These are phyloP conservation scores for Suhomyces kunorum DNA, from an alignment of 1,139 yeast species.

Conservation along the genomic window DNA sequence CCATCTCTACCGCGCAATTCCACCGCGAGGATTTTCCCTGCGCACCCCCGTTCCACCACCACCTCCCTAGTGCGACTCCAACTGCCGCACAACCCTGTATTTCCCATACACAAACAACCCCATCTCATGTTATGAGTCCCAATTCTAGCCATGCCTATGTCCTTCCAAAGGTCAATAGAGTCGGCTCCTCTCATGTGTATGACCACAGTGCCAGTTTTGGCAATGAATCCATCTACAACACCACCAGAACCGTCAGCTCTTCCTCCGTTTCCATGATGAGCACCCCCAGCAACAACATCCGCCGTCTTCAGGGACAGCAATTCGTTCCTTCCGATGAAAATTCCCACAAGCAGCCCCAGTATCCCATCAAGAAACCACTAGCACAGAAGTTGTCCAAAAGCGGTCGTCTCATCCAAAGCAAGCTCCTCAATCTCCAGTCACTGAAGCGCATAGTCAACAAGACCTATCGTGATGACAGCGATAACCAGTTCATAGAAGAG, in stretches of 20 bases:
- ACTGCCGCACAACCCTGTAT: not conserved
- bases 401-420: slow-evolving; percentile 21
- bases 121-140: slow-evolving; percentile 14
- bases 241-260: slow-evolving; percentile 24
- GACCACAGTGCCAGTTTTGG: slow-evolving; percentile 14
- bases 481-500: slow-evolving; percentile 8
- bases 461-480: slow-evolving; percentile 6
- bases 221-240: slow-evolving; percentile 17
- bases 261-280: slow-evolving; percentile 32
- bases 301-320: slow-evolving; percentile 21
- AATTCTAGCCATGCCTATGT: slow-evolving; percentile 10
- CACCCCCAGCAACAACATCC: slow-evolving; percentile 29
- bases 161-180: slow-evolving; percentile 15
- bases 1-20: too few relatives aligned
- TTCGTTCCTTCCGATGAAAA: slow-evolving; percentile 6
- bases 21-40: not conserved
- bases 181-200: slow-evolving; percentile 13
- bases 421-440: slow-evolving; percentile 27
- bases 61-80: too few relatives aligned
- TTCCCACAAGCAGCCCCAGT: slow-evolving; percentile 8
- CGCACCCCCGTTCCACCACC: not conserved
- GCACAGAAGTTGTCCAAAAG: slow-evolving; percentile 17
- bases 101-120: slow-evolving; percentile 5
- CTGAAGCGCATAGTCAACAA: slow-evolving; percentile 19
- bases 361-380: slow-evolving; percentile 14